phyloP scores from a whole-genome alignment of 371 early-diverging fungal species.

The Apophysomyces sp. region DNA sequence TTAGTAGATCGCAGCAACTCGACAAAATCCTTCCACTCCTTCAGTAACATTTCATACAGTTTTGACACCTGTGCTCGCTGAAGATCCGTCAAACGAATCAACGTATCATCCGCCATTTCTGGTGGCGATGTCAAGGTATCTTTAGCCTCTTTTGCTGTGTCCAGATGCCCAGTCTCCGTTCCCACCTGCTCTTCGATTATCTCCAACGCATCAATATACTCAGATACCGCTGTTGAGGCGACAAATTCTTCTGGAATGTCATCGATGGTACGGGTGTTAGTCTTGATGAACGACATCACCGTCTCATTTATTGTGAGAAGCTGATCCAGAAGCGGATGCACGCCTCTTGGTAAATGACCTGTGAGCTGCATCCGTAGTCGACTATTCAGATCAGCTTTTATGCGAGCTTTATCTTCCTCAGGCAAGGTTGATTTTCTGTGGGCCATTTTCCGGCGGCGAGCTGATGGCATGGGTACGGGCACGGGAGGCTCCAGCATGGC shows the following conservation, averaged over 20 bases:
- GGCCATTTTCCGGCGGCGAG: slow-evolving; percentile 23
- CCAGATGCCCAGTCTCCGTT: slow-evolving; percentile 22
- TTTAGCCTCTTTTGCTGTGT: slow-evolving; percentile 30
- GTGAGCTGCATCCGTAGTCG: slow-evolving; percentile 46
- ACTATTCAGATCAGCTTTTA: slow-evolving; percentile 43
- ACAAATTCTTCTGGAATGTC: slow-evolving; percentile 43
- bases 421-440: slow-evolving; percentile 37
- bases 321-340: slow-evolving; percentile 41
- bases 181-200: slow-evolving; percentile 37
- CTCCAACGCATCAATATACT: slow-evolving; percentile 40
- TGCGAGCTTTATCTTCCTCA: slow-evolving; percentile 43
- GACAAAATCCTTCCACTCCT: slow-evolving; percentile 41
- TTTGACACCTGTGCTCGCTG: slow-evolving; percentile 34
- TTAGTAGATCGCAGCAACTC: slow-evolving; percentile 34
- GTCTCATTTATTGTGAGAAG: slow-evolving; percentile 43
- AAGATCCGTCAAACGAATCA: slow-evolving; percentile 40
- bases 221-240: slow-evolving; percentile 25
- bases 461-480: slow-evolving; percentile 38
- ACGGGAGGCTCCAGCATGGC: slow-evolving; percentile 23
- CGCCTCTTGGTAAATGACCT: slow-evolving; percentile 47
- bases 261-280: slow-evolving; percentile 35
- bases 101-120: slow-evolving; percentile 34
- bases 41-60: slow-evolving; percentile 30
- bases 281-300: slow-evolving; percentile 38
- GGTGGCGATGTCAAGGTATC: slow-evolving; percentile 28